These are phyloP conservation scores for Euphorbia pulcherrima DNA, from an alignment of 345 rosid species.

Conservation along the genomic window DNA sequence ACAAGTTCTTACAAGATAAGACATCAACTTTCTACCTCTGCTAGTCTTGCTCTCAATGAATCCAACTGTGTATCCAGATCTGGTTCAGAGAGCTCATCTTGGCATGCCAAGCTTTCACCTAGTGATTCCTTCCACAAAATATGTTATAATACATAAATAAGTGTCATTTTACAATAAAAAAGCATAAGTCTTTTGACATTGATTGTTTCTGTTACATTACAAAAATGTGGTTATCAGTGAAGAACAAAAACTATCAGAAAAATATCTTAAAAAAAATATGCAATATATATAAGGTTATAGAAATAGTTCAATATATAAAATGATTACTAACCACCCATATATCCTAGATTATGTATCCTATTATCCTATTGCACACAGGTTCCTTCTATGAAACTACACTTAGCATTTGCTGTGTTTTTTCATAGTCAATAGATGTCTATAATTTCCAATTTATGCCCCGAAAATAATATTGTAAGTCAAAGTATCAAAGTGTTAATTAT, in stretches of 20 bases:
- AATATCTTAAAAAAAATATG: neutral
- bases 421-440: neutral
- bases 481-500: neutral
- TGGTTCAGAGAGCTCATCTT: constrained; percentile 40
- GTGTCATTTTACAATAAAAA: neutral
- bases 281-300: neutral
- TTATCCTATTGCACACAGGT: neutral
- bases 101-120: constrained; percentile 25
- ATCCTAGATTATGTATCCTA: neutral
- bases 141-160: neutral
- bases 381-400: neutral
- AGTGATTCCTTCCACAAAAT: constrained; percentile 36
- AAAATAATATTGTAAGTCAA: neutral
- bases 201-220: neutral
- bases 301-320: neutral
- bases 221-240: neutral
- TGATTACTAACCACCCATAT: neutral
- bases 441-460: neutral
- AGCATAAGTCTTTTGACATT: no score
- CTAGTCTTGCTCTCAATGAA: constrained; percentile 58
- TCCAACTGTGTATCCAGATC: constrained; percentile 62
- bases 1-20: neutral
- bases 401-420: neutral
- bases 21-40: constrained; percentile 40
- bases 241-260: neutral